These are phyloP conservation scores for Sonneratia alba DNA, from an alignment of 345 rosid species.

Conservation along the genomic window DNA sequence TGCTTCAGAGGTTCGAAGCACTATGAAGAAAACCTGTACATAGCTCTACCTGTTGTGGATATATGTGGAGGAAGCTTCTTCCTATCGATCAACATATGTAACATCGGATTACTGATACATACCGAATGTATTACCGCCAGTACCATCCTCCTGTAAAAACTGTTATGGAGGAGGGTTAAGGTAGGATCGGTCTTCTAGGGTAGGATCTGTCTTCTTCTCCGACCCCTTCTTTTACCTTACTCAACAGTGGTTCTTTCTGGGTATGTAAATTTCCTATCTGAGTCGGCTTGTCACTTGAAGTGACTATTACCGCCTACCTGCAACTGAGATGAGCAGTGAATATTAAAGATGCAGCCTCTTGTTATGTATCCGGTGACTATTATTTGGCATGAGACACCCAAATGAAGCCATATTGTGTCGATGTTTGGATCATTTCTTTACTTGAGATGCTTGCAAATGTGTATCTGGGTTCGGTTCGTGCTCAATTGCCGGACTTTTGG, in stretches of 20 bases:
- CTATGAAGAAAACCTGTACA: background rate
- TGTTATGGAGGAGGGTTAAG: background rate
- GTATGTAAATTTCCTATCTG: background rate
- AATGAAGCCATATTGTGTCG: background rate
- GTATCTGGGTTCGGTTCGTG: background rate
- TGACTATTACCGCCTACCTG: background rate
- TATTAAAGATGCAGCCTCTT: background rate
- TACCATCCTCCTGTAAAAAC: background rate
- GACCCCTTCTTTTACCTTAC: background rate
- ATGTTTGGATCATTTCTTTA: background rate
- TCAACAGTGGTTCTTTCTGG: background rate
- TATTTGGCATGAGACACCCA: background rate
- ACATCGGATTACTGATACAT: background rate
- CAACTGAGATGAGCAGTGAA: background rate
- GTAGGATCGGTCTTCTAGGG: background rate
- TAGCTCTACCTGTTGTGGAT: background rate
- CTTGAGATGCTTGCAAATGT: background rate
- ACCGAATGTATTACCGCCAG: background rate
- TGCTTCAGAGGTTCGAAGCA: background rate
- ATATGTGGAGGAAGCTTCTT: background rate
- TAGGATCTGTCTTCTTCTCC: background rate
- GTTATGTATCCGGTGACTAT: background rate
- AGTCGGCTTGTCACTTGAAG: background rate
- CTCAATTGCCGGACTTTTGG: background rate
- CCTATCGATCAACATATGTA: background rate